A percentile compares a stretch with the other conserved stretches of the same genome.
These are phyloP conservation scores for Sporothrix brunneoviolacea DNA, from an alignment of 2,329 filamentous ascomycete genomes.

Conservation along the genomic window DNA sequence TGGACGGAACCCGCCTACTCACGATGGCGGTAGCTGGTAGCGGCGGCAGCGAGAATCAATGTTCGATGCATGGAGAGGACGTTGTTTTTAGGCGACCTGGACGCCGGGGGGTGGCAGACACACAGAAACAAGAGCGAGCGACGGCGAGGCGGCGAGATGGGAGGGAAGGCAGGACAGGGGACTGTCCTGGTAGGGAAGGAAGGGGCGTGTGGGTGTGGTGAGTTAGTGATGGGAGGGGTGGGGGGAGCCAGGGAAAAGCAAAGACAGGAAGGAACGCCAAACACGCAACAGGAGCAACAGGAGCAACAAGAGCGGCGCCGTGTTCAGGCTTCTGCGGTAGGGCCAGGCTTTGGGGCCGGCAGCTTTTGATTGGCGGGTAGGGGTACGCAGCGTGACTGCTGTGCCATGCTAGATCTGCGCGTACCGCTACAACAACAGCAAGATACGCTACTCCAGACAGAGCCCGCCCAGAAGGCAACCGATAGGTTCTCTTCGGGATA, in stretches of 20 bases:
- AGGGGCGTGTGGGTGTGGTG: conserved; percentile 6
- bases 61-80: conserved; percentile 12
- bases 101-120: not conserved
- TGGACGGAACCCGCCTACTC: conserved; percentile 6
- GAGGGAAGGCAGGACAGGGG: not conserved
- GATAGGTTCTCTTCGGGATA: not conserved
- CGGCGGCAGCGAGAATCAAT: conserved; percentile 15
- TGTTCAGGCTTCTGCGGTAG: not conserved
- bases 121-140: conserved; percentile 3
- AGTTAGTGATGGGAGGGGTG: not conserved
- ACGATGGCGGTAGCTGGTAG: conserved; percentile 12
- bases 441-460: conserved; percentile 5
- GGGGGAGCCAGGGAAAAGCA: not conserved
- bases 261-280: conserved; percentile 6
- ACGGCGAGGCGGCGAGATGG: not conserved
- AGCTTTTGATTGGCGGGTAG: not conserved
- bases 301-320: not conserved
- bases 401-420: not conserved
- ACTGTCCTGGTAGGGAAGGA: not conserved
- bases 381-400: not conserved
- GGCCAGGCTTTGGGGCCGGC: conserved; percentile 2
- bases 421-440: not conserved
- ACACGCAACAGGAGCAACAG: conserved; percentile 8
- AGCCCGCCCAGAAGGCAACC: not conserved
- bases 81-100: conserved; percentile 17